Evolutionary conservation across 305 asterid species (phyloP).

Genomic region (Fraxinus albicans): DNA sequence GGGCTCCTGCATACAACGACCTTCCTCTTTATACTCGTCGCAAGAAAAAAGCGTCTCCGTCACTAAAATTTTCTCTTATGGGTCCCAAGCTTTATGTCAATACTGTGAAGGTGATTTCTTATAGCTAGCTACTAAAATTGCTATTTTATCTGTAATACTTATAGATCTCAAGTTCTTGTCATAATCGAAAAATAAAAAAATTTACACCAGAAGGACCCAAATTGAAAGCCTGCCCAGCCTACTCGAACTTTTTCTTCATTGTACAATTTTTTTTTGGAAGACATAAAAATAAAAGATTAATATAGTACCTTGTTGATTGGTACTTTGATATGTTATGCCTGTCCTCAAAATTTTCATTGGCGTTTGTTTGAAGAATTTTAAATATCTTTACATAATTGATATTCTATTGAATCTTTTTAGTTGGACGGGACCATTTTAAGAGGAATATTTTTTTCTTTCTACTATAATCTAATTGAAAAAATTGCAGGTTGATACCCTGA

Average conservation of each 20-base stretch:
- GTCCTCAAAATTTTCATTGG: not conserved
- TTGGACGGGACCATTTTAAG: not conserved
- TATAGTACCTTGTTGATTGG: not conserved
- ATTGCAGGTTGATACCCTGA: conserved; percentile 72
- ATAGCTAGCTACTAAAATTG: not conserved
- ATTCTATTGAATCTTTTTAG: not conserved
- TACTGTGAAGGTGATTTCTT: conserved; percentile 61
- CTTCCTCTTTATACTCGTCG: conserved; percentile 80
- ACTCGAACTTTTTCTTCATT: not conserved
- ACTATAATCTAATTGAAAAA: not conserved
- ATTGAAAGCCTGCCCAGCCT: not conserved
- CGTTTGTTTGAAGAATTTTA: not conserved
- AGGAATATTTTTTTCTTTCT: not conserved
- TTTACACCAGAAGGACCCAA: not conserved
- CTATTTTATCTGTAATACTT: not conserved
- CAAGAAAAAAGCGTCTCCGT: conserved; percentile 73
- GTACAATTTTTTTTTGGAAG: not conserved
- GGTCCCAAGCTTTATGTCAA: conserved; percentile 94
- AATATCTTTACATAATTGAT: not conserved
- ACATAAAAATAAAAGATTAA: not conserved
- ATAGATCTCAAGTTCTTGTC: not conserved
- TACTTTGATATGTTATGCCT: not conserved
- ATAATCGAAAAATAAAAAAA: not conserved
- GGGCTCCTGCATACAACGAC: conserved; percentile 90
- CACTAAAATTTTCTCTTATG: conserved; percentile 75